These are phyloP conservation scores for Pistacia integerrima DNA, from an alignment of 345 rosid species.

Conservation along the genomic window DNA sequence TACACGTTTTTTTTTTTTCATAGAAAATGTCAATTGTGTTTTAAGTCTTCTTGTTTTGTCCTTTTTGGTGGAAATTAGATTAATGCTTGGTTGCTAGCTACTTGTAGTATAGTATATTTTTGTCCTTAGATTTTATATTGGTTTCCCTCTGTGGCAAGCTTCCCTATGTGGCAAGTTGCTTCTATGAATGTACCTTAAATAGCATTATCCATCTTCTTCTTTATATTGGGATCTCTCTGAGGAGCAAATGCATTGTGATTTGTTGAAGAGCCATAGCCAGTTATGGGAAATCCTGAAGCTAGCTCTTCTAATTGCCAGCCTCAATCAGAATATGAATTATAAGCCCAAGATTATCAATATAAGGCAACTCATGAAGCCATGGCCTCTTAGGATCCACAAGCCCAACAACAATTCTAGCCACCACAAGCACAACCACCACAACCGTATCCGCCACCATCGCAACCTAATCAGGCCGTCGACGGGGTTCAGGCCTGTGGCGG, in stretches of 20 bases:
- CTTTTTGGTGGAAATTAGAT: too few species aligned
- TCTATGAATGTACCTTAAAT: not conserved
- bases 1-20: too few species aligned
- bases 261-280: not conserved
- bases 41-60: too few species aligned
- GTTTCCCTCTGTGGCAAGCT: too few species aligned
- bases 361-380: conserved; percentile 4
- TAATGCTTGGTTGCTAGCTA: not conserved
- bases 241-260: too few species aligned
- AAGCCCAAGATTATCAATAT: conserved; percentile 13
- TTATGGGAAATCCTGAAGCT: conserved; percentile 26
- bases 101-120: not conserved
- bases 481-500: conserved; percentile 2
- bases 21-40: too few species aligned
- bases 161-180: not conserved
- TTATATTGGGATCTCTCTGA: not conserved
- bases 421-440: conserved; percentile 1
- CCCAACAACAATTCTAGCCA: conserved; percentile 17
- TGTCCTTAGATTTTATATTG: too few species aligned
- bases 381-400: not conserved
- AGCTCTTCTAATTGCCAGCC: conserved; percentile 3
- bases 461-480: conserved; percentile 5
- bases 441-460: conserved; percentile 15
- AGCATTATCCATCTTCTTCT: not conserved
- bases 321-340: not conserved